phyloP scores from a whole-genome alignment of 1,139 yeast genomes.

The Sugiyamaella novakii region DNA sequence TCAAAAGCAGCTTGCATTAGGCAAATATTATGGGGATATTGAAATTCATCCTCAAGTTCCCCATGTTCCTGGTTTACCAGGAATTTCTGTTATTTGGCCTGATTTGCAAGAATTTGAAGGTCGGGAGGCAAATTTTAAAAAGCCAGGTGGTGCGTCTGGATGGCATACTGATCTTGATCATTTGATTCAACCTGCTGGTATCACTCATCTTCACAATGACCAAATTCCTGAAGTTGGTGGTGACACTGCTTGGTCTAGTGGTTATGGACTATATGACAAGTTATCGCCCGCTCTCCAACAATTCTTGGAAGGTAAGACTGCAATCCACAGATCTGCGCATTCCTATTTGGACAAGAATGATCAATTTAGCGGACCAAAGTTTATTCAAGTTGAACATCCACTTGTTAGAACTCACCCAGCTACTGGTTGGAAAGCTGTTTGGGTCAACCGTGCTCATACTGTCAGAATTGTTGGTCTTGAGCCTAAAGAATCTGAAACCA shows the following conservation, averaged over 20 bases:
- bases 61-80: conserved; percentile 48
- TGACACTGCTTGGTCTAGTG: conserved; percentile 55
- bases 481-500: conserved; percentile 45
- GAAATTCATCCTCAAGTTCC: conserved; percentile 54
- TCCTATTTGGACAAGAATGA: conserved; percentile 46
- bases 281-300: conserved; percentile 52
- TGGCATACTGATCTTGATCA: conserved; percentile 57
- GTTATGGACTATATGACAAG: conserved; percentile 55
- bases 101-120: conserved; percentile 40
- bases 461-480: conserved; percentile 50
- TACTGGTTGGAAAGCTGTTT: conserved; percentile 57
- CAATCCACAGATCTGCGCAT: conserved; percentile 51
- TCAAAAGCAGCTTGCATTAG: conserved; percentile 50
- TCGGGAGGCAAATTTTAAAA: conserved; percentile 30
- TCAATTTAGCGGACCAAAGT: conserved; percentile 49
- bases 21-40: conserved; percentile 51
- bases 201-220: conserved; percentile 52
- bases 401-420: conserved; percentile 55
- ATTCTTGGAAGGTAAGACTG: conserved; percentile 54
- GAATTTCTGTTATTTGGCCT: conserved; percentile 58
- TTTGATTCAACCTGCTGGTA: conserved; percentile 53
- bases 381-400: conserved; percentile 51
- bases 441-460: conserved; percentile 50
- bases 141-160: conserved; percentile 34
- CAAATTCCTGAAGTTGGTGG: conserved; percentile 53